Conservation (phyloP, 1,139 yeast species). For the Hanseniaspora gamundiae region DNA sequence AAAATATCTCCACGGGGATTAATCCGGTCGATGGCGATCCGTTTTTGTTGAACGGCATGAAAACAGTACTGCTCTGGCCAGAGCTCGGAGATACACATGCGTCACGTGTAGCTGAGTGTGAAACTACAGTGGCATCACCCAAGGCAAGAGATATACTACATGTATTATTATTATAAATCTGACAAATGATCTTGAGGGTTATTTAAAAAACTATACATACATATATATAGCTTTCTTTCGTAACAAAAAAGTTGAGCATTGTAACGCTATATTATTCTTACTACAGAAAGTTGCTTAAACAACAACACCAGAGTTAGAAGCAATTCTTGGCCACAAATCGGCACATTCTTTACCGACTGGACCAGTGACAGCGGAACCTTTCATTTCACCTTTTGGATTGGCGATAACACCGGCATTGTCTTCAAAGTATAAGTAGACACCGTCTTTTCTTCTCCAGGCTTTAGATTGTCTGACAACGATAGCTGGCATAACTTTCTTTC, state of each 20-base stretch:
- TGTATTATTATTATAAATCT: too few relatives aligned
- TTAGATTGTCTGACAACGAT: conserved; percentile 98
- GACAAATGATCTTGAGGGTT: not conserved
- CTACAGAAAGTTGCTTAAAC: conserved; percentile 41
- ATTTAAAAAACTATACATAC: not conserved
- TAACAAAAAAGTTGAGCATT: not conserved
- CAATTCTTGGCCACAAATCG: conserved; percentile 99
- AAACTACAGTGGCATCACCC: too few relatives aligned
- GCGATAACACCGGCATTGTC: conserved; percentile 99
- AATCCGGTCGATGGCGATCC: too few relatives aligned
- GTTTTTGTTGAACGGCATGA: too few relatives aligned
- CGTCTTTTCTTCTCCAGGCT: conserved; percentile 99
- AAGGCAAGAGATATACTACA: too few relatives aligned
- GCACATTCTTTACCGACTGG: conserved; percentile 99
- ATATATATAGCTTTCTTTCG: not conserved
- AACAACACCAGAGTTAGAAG: conserved; percentile 99
- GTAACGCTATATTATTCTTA: not conserved
- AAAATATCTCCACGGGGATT: too few relatives aligned
- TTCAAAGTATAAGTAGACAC: conserved; percentile 98
- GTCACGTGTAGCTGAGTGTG: too few relatives aligned
- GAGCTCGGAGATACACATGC: too few relatives aligned
- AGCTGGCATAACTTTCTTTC: conserved; percentile 99
- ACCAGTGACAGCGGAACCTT: conserved; percentile 99
- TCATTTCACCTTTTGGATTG: conserved; percentile 99
- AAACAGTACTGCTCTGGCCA: too few relatives aligned